Evolutionary conservation across 768 basidiomycete species (phyloP).

Genomic region (Rickenella mellea): DNA sequence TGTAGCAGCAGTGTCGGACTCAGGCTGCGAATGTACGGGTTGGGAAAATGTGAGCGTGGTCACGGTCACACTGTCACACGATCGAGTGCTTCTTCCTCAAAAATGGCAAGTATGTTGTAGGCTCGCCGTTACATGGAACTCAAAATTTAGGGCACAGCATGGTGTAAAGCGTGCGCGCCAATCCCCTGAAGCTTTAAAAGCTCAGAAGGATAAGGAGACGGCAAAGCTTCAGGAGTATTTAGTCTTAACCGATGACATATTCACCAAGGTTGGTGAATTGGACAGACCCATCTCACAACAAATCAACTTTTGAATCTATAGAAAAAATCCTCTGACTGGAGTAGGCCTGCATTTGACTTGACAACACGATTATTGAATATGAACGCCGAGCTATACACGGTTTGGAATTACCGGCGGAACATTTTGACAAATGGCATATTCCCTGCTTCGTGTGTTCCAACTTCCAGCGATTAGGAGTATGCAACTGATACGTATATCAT

Average conservation of each 20-base stretch:
- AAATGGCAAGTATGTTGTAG: too few relatives aligned
- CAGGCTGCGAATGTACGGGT: too few relatives aligned
- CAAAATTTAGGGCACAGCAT: constrained; percentile 35
- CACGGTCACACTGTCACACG: too few relatives aligned
- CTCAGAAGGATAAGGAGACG: constrained; percentile 59
- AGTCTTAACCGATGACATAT: constrained; percentile 49
- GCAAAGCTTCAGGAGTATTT: constrained; percentile 73
- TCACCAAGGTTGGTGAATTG: constrained; percentile 40
- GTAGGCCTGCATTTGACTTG: constrained; percentile 62
- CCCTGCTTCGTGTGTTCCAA: constrained; percentile 40
- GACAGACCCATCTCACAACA: not conserved
- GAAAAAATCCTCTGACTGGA: constrained; percentile 66
- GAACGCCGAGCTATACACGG: constrained; percentile 94
- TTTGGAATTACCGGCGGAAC: constrained; percentile 89
- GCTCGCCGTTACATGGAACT: not conserved
- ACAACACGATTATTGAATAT: constrained; percentile 69
- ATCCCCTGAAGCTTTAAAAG: constrained; percentile 50
- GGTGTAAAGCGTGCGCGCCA: constrained; percentile 56
- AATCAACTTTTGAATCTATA: constrained; percentile 22
- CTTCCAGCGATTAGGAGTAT: constrained; percentile 1
- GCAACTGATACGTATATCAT: not conserved
- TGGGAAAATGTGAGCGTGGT: too few relatives aligned
- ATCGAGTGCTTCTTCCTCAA: too few relatives aligned
- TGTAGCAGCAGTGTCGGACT: too few relatives aligned
- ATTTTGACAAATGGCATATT: constrained; percentile 72